Evolutionary conservation across 352 stramenopile species (phyloP), one percentile per base, ranked within the genome.

Genomic region (Blastocystis sp.): DNA sequence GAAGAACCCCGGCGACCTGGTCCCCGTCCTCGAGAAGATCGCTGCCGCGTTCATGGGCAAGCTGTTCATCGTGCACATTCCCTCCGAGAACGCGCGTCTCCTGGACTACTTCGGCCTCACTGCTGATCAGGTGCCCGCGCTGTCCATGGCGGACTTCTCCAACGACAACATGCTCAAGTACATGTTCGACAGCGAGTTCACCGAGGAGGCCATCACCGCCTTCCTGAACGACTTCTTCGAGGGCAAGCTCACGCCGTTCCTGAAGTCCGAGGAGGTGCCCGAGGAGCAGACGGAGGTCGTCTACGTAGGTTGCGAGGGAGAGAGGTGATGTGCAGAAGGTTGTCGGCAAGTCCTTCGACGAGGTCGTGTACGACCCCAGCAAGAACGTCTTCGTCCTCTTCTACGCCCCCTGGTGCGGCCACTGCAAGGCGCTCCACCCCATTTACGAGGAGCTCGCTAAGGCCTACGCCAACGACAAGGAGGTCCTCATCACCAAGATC

Each of bases 401-500:
- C 90, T 97, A 97, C 59, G 95, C 95, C 12, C 95, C 95, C 26
- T 97, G 95, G 95, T 97, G 95, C 76, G 95, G 95, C 9, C 92
- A 94, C 91, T 94, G 92, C 91, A 96, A 93, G 93, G 90, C 93
- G n/a, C 93, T 97, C 26, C 94, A 93, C 12, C 95, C 95, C 63
- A 95, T 94, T 91, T 97, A 96, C 91, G 94, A 91, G 35, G 82
- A 93, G 76, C 70, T 92, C 59, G 91, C 78, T 21, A 70, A 92
- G 41, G 70, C 74, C 67, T 97, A 96, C 85, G 92, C 93, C 1
- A 93, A 96, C 76, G 94, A 96, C 41, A 94, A 97, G 88, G 95
- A 93, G 90, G 94, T 98, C 61, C 82, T 98, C 60, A 97, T 98
- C 90, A 95, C 93, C 89, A 97, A 98, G 94, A 97, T 98, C 91